Conservation (phyloP, 2,329 filamentous ascomycete species). For the Alternaria infectoria region DNA sequence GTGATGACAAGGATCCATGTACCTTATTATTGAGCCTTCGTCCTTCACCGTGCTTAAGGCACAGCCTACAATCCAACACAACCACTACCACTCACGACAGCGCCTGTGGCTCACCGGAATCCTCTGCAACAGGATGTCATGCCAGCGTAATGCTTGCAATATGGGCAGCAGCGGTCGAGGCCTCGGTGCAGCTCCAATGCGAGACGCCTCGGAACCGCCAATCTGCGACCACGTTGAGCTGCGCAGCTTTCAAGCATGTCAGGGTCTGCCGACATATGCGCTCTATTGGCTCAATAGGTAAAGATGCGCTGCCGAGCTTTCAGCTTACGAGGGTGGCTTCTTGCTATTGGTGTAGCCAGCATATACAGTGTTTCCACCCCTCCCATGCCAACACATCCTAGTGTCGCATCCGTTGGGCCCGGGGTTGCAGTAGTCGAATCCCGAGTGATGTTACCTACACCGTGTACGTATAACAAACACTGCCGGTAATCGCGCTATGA, state of each 20-base stretch:
- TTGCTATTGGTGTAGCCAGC: slow-evolving; percentile 23
- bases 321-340: slow-evolving; percentile 19
- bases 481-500: slow-evolving; percentile 12
- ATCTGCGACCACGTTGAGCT: slow-evolving; percentile 30
- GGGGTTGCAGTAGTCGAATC: slow-evolving; percentile 10
- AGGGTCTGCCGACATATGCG: slow-evolving; percentile 12
- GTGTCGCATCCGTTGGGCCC: slow-evolving; percentile 15
- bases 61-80: slow-evolving; percentile 10
- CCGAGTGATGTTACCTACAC: slow-evolving; percentile 2
- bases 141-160: slow-evolving; percentile 16
- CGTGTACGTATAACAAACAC: slow-evolving; percentile 21
- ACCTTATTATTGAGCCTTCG: slow-evolving; percentile 13
- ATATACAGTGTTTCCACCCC: slow-evolving; percentile 12
- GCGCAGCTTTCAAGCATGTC: slow-evolving; percentile 8
- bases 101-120: slow-evolving; percentile 23
- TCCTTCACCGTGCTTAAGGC: slow-evolving; percentile 1
- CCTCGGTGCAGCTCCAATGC: slow-evolving; percentile 13
- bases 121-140: slow-evolving; percentile 22
- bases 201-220: slow-evolving; percentile 16
- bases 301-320: slow-evolving; percentile 14
- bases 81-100: slow-evolving; percentile 1
- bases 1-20: slow-evolving; percentile 18
- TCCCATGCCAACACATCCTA: slow-evolving; percentile 16
- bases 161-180: slow-evolving; percentile 7
- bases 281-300: slow-evolving; percentile 16